These are phyloP conservation scores for Suillus occidentalis DNA, from an alignment of 768 basidiomycete genomes.

Conservation along the genomic window DNA sequence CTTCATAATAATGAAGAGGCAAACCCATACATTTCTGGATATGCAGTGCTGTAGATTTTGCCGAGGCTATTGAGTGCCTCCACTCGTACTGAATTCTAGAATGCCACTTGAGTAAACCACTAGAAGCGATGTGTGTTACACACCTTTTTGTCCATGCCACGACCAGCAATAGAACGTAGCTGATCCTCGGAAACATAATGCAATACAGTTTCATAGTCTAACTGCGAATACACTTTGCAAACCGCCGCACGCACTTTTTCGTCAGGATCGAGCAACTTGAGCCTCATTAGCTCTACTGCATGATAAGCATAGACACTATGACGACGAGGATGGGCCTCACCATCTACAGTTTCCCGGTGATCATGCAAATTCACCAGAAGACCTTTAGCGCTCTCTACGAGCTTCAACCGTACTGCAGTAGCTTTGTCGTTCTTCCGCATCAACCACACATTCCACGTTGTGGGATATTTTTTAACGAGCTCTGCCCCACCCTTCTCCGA, in stretches of 20 bases:
- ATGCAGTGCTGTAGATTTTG: slow-evolving; percentile 78
- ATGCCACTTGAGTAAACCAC: slow-evolving; percentile 6
- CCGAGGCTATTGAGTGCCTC: slow-evolving; percentile 81
- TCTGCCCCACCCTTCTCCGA: slow-evolving; percentile 73
- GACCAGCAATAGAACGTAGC: slow-evolving; percentile 62
- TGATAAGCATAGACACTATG: slow-evolving; percentile 2
- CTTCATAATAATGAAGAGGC: not conserved
- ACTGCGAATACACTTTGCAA: slow-evolving; percentile 74
- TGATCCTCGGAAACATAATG: slow-evolving; percentile 73
- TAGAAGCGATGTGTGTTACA: slow-evolving; percentile 9
- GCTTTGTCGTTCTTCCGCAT: slow-evolving; percentile 76
- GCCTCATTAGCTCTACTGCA: slow-evolving; percentile 50
- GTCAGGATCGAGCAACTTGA: slow-evolving; percentile 83
- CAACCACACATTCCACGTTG: slow-evolving; percentile 86
- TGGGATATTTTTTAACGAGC: slow-evolving; percentile 75
- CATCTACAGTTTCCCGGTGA: slow-evolving; percentile 67
- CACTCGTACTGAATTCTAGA: slow-evolving; percentile 56
- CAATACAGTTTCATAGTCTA: slow-evolving; percentile 89
- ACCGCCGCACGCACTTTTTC: slow-evolving; percentile 87
- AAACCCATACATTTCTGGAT: slow-evolving; percentile 78
- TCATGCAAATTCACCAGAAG: slow-evolving; percentile 69
- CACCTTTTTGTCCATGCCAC: slow-evolving; percentile 88
- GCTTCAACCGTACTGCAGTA: slow-evolving; percentile 67
- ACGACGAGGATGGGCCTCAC: slow-evolving; percentile 39
- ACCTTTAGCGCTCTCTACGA: slow-evolving; percentile 68